These are phyloP conservation scores for Vaccinium macrocarpon DNA, from an alignment of 148 eudicot species.

Conservation along the genomic window DNA sequence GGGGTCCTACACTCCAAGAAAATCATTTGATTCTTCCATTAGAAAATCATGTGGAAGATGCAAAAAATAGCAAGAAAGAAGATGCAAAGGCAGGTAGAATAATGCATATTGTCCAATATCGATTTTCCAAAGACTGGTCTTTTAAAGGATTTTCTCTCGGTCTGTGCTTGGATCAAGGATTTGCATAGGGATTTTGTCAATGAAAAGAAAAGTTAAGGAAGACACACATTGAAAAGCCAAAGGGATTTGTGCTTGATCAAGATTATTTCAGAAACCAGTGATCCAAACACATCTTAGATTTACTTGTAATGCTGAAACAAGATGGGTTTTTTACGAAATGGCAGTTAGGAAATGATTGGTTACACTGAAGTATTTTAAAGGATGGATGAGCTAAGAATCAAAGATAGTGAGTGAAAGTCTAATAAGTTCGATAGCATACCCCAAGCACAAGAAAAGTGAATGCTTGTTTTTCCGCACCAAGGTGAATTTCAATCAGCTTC, in stretches of 20 bases:
- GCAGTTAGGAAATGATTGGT: no score
- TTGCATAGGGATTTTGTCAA: background rate
- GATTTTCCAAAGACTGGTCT: background rate
- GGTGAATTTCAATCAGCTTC: slow-evolving; percentile 73
- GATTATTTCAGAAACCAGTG: no score
- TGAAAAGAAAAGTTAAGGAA: background rate
- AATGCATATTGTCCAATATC: background rate
- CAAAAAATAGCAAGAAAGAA: background rate
- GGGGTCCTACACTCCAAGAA: slow-evolving; percentile 47
- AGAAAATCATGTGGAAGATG: background rate
- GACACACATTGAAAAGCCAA: background rate
- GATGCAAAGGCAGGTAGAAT: background rate
- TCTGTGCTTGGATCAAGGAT: background rate
- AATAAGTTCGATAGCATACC: slow-evolving; percentile 35
- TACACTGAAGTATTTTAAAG: no score
- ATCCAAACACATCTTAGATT: background rate
- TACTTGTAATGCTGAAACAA: background rate
- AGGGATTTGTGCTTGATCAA: background rate
- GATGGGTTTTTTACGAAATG: no score
- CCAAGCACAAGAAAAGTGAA: slow-evolving; percentile 68
- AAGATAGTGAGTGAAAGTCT: background rate
- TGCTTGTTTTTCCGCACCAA: slow-evolving; percentile 66
- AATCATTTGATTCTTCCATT: background rate
- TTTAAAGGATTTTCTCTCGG: background rate
- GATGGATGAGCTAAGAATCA: background rate